Evolutionary conservation across 2,329 filamentous ascomycete species (phyloP).

Genomic region (Paracorniculantispora psalliotae): DNA sequence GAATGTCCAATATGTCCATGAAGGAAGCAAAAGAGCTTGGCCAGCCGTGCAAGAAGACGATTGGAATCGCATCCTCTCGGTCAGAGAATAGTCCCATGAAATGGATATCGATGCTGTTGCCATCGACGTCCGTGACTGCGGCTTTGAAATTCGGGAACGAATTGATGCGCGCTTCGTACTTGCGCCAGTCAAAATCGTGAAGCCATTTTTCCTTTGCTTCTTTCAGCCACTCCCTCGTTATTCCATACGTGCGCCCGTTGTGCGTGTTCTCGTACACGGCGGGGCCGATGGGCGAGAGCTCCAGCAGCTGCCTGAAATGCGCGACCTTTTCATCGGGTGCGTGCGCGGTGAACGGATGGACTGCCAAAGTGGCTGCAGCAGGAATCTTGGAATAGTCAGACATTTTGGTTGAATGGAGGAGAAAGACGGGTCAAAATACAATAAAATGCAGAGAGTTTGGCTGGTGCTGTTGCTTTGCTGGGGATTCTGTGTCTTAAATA

Average conservation of each 20-base stretch:
- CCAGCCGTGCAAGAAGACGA: conserved; percentile 53
- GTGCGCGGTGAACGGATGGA: conserved; percentile 33
- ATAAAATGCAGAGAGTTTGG: not conserved
- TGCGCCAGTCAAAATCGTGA: conserved; percentile 42
- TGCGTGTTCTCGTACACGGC: conserved; percentile 43
- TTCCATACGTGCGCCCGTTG: conserved; percentile 37
- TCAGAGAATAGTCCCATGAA: conserved; percentile 52
- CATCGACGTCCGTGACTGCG: conserved; percentile 31
- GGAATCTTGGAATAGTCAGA: conserved; percentile 11
- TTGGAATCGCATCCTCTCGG: conserved; percentile 43
- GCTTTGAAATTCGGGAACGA: conserved; percentile 43
- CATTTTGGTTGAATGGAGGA: not conserved
- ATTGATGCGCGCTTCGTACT: conserved; percentile 35
- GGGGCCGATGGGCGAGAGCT: conserved; percentile 43
- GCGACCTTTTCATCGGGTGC: conserved; percentile 38
- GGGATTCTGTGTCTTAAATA: not conserved
- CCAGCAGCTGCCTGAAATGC: conserved; percentile 42
- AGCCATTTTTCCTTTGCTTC: conserved; percentile 38
- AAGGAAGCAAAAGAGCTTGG: conserved; percentile 52
- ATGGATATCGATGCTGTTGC: conserved; percentile 38
- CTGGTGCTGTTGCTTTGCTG: not conserved
- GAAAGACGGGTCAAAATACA: not conserved
- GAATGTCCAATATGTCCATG: conserved; percentile 42
- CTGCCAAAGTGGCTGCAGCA: not conserved
- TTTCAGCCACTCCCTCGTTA: conserved; percentile 41